Evolutionary conservation across 1,284 basidiomycete genomes (phyloP), one percentile per base, ranked within the genome.

Genomic region (Coriolopsis trogii): DNA sequence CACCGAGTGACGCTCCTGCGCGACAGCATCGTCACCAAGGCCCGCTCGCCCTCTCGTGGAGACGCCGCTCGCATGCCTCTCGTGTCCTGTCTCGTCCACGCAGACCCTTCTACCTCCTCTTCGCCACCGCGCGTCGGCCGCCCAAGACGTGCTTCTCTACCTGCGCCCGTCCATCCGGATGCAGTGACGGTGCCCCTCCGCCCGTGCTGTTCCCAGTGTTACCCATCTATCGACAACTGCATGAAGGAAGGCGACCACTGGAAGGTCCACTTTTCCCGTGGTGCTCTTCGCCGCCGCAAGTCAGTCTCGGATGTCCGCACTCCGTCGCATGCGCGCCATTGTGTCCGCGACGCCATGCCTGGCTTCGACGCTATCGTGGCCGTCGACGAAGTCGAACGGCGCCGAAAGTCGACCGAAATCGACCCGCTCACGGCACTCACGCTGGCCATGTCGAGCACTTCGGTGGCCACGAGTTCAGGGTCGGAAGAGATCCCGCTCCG

Each of bases 371-470:
- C 71, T 12, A 59, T 70, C 49, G 71, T 86, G 30, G 78, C 69
- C 2, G 82, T 86, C 0, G 85, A 87, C 56, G 84, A 87, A 62
- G 75, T 83, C 2, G 84, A 84, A 54, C 79, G 73, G 60, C 71
- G 76, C n/a, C 71, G 75, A 16, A 71, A 71, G 42, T 73, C 73
- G 5, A 67, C 40, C 16, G 51, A 49, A n/a, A 40, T 41, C 23
- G 53, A 59, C 26, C 16, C 49, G 5, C 51, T 56, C 31, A 53
- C 54, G 15, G 50, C 53, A 5, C 46, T 59, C 46, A 49, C 54
- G 3, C 24, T 45, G 41, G 42, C 46, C 31, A 26, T 54, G 42
- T 44, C 49, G 6, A 23, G 30, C 2, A n/a, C 39, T 4, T 10
- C 21, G 29, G 9, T 28, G 16, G 23, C 20, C n/a, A 18, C 41